Conservation (phyloP, 345 rosid species). For the Lenwebbia sp. region DNA sequence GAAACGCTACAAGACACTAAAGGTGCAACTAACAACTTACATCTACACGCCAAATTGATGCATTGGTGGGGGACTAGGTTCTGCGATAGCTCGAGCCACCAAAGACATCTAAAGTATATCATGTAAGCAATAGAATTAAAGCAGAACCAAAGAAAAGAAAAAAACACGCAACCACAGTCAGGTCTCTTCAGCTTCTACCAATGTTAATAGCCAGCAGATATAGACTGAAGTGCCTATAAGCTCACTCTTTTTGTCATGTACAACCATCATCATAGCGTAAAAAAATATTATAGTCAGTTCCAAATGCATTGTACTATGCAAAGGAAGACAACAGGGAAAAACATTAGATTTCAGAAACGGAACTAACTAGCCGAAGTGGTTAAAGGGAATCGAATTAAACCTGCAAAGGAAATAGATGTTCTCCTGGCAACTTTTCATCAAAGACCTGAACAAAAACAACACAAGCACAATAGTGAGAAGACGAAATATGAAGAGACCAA, state of each 20-base stretch:
- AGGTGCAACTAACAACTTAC: neutral
- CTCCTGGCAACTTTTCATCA: conserved; percentile 77
- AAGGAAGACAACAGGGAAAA: neutral
- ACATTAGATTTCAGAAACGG: neutral
- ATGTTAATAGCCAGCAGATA: neutral
- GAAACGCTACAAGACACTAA: neutral
- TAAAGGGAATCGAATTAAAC: conserved; percentile 17
- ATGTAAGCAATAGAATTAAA: neutral
- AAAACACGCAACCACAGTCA: neutral
- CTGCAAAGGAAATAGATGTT: conserved; percentile 89
- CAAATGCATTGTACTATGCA: neutral
- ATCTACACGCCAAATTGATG: neutral
- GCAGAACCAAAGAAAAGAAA: neutral
- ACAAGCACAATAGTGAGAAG: neutral
- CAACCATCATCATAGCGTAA: neutral
- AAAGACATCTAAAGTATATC: neutral
- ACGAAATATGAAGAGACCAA: neutral
- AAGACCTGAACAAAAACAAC: conserved; percentile 43
- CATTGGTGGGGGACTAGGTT: neutral
- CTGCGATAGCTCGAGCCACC: neutral
- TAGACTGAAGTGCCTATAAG: neutral
- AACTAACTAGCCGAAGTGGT: neutral
- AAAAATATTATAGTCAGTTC: neutral
- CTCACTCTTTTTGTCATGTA: neutral
- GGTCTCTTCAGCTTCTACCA: neutral